Conservation (phyloP, 2,329 filamentous ascomycete species). For the Aspergillus hortae region DNA sequence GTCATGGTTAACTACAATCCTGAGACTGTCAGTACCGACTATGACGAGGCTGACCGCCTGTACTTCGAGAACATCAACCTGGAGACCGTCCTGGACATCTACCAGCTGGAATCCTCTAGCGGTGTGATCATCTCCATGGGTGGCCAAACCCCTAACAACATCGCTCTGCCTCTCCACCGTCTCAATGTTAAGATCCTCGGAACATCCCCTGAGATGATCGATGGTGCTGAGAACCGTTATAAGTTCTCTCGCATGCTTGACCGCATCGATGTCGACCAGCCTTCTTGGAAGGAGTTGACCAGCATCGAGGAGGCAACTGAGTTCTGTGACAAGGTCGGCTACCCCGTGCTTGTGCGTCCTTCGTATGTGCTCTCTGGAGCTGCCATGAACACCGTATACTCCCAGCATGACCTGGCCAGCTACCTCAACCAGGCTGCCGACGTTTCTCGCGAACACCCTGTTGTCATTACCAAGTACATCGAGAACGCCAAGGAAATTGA, state of each 20-base stretch:
- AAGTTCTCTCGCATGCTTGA: constrained; percentile 99
- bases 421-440: constrained; percentile 89
- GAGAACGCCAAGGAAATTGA: constrained; percentile 99
- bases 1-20: constrained; percentile 96
- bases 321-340: constrained; percentile 85
- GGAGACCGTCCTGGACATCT: constrained; percentile 89
- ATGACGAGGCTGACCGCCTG: constrained; percentile 87
- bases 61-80: constrained; percentile 96
- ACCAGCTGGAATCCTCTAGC: constrained; percentile 75
- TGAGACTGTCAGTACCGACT: constrained; percentile 85
- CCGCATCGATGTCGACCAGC: constrained; percentile 90
- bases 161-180: constrained; percentile 82
- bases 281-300: constrained; percentile 95
- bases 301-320: constrained; percentile 84
- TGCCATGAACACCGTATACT: constrained; percentile 99
- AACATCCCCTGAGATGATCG: constrained; percentile 98
- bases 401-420: constrained; percentile 81
- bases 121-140: constrained; percentile 95
- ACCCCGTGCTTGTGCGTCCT: constrained; percentile 90
- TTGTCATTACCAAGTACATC: constrained; percentile 99
- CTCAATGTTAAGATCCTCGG: constrained; percentile 89
- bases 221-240: constrained; percentile 94
- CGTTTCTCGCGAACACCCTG: constrained; percentile 90
- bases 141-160: constrained; percentile 97
- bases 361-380: constrained; percentile 97